Base-by-base conservation (phyloP, 164 flowering plant species). In the Macadamia tetraphylla region DNA sequence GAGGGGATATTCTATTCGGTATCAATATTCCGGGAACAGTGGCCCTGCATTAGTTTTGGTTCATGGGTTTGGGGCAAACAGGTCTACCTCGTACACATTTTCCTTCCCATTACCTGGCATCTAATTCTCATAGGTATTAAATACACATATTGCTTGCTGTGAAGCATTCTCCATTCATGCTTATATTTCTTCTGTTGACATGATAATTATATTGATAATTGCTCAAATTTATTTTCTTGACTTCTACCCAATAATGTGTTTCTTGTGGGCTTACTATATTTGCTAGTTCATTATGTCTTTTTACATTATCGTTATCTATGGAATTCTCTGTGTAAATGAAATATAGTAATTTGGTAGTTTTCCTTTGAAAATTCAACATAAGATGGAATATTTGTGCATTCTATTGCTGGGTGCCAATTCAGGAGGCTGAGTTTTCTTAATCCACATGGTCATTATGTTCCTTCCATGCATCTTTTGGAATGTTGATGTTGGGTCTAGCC, bases 51-150 rank as follows among this genome's bases (percentile, higher is more conserved):
- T 94, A 61, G 85, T 94, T 77, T 74, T 91, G 30, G 77, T 94
- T 66, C 98, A 91, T 80, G 98, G 98, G 68, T 94, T 94, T 78
- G 98, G 98, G 73, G 97, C 98, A 76, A 94, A 91, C 96, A 89
- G 98, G 98, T 94, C 76, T 58, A 77, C 74, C 64, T 67, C 70
- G 70, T 68, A 76, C 78, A 71, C 64, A 79, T 76, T 69, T 83
- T 76, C 75, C 76, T 81, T 83, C 79, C 71, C 70, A 66, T 77
- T 73, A 68, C 58, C 70, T 73, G 76, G 23, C 76, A 79, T 68
- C 80, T 76, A 67, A 73, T 71, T 79, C 64, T 69, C 67, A 74
- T 81, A 77, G 79, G 82, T 80, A 81, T 70, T 72, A 68, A 51
- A 62, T 67, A 43, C 60, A 44, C 51, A 40, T 9, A 67, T 67